Percentiles rank a stretch among this genome's conserved stretches.
Evolutionary conservation across 1,284 basidiomycete species (phyloP).

Genomic region (Marasmius oreades): DNA sequence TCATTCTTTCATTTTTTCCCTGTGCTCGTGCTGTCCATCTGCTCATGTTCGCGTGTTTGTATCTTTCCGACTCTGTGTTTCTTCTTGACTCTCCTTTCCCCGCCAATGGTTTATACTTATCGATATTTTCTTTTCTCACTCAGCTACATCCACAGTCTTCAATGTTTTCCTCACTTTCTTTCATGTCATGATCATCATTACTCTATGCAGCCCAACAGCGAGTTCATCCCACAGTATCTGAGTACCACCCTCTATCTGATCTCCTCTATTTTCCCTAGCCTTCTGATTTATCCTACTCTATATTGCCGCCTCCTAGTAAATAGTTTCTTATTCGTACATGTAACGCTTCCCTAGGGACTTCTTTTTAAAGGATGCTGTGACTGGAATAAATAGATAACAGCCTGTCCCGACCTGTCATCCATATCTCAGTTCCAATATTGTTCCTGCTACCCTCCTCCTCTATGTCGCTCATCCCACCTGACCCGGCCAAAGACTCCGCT

Average conservation of each 20-base stretch:
- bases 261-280: background rate
- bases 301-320: background rate
- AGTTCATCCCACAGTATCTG: background rate
- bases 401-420: no score
- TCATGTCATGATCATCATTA: conserved; percentile 2
- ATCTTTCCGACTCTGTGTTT: background rate
- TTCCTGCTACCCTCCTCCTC: conserved; percentile 11
- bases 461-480: conserved; percentile 48
- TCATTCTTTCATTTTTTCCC: conserved; percentile 14
- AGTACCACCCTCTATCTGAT: background rate
- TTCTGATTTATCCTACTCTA: background rate
- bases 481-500: conserved; percentile 32
- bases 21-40: conserved; percentile 11
- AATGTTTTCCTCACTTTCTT: conserved; percentile 16
- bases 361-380: background rate
- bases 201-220: conserved; percentile 9
- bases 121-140: background rate
- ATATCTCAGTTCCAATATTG: conserved; percentile 21
- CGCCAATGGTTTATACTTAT: background rate
- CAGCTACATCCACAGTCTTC: conserved; percentile 12
- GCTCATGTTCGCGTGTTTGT: conserved; percentile 13
- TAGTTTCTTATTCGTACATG: background rate
- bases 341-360: background rate
- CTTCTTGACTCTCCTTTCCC: conserved; percentile 4
- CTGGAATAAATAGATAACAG: no score